Evolutionary conservation across 2,329 filamentous ascomycete genomes (phyloP).

Genomic region (Aspergillus uvarum): DNA sequence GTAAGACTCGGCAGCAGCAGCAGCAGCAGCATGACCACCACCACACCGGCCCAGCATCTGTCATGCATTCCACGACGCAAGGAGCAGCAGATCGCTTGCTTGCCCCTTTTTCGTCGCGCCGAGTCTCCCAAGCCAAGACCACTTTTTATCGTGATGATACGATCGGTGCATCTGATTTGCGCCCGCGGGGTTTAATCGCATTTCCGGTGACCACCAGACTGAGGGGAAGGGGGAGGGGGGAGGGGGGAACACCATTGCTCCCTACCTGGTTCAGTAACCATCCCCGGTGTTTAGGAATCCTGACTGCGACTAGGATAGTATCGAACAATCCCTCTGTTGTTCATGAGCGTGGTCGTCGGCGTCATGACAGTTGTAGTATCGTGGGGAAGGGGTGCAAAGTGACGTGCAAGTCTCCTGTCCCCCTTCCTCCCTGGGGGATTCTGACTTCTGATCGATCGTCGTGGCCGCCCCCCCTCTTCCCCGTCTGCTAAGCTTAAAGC

Average conservation of each 20-base stretch:
- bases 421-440: slow-evolving; percentile 6
- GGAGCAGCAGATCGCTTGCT: slow-evolving; percentile 14
- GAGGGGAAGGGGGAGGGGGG: background rate
- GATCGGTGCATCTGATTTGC: background rate
- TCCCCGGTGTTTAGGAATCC: background rate
- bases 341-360: background rate
- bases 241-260: too few species aligned
- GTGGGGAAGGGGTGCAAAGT: background rate
- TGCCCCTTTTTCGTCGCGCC: slow-evolving; percentile 12
- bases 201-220: background rate
- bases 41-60: slow-evolving; percentile 14
- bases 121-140: background rate
- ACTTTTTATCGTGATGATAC: background rate
- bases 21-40: background rate
- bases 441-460: slow-evolving; percentile 13
- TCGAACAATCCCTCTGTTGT: background rate
- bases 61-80: slow-evolving; percentile 20
- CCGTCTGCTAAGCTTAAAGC: slow-evolving; percentile 24
- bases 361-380: background rate
- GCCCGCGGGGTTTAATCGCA: background rate
- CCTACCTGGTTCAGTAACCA: too few species aligned
- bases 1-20: background rate
- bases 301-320: background rate
- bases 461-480: background rate
- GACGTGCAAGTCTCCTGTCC: background rate